Conservation (phyloP, 2,329 filamentous ascomycete genomes). For the Talaromyces pinophilus region DNA sequence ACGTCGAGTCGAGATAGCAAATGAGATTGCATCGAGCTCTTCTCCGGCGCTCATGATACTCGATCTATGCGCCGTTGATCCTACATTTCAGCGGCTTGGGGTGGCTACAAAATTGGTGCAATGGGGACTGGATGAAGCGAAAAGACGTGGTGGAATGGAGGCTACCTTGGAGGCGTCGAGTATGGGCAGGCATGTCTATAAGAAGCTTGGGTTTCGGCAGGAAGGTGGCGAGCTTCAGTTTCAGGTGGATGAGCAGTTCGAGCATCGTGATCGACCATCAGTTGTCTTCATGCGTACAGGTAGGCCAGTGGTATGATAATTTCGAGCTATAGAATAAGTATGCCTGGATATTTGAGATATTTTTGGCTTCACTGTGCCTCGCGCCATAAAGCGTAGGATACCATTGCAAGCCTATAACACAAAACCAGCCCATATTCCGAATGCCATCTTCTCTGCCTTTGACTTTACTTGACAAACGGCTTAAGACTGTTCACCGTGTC, state of each 20-base stretch:
- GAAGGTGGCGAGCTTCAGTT: slow-evolving; percentile 5
- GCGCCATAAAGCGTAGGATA: too few relatives aligned
- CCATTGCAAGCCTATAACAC: too few relatives aligned
- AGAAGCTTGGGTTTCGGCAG: slow-evolving; percentile 6
- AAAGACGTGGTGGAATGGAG: slow-evolving; percentile 5
- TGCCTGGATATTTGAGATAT: too few relatives aligned
- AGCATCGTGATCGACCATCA: neutral
- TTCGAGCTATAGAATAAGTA: neutral
- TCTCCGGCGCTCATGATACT: slow-evolving; percentile 1
- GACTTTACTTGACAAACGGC: slow-evolving; percentile 18
- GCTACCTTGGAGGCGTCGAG: neutral
- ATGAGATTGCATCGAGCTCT: slow-evolving; percentile 3
- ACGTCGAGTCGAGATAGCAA: neutral
- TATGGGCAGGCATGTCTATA: slow-evolving; percentile 10
- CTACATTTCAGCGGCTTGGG: slow-evolving; percentile 3
- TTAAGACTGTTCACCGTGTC: slow-evolving; percentile 39
- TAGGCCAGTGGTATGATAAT: neutral
- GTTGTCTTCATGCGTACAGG: slow-evolving; percentile 6
- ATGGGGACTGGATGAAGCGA: slow-evolving; percentile 4
- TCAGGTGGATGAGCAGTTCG: neutral
- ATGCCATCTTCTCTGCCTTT: slow-evolving; percentile 13
- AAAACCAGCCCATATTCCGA: neutral
- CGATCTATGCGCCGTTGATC: slow-evolving; percentile 8
- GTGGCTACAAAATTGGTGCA: slow-evolving; percentile 1
- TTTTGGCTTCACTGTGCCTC: too few relatives aligned